Evolutionary conservation across 2,329 filamentous ascomycete species (phyloP).

Genomic region (Nakataea oryzae): DNA sequence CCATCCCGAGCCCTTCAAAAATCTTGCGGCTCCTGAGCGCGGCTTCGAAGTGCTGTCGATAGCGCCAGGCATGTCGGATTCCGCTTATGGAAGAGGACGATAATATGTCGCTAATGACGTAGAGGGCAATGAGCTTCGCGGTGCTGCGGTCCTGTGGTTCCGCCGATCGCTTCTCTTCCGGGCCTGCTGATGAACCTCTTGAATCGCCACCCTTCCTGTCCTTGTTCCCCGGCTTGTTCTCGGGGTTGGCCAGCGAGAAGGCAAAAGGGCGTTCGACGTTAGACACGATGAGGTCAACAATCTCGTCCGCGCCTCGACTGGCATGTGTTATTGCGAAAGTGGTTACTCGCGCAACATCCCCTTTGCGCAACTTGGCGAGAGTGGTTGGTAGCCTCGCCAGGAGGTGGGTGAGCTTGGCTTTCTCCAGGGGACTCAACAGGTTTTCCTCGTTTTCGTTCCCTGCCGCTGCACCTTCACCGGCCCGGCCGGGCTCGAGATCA

Average conservation of each 20-base stretch:
- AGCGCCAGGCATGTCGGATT: slow-evolving; percentile 79
- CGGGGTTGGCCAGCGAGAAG: slow-evolving; percentile 59
- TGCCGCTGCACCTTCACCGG: slow-evolving; percentile 20
- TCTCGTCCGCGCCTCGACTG: slow-evolving; percentile 74
- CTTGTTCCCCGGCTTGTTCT: slow-evolving; percentile 28
- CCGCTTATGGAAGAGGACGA: slow-evolving; percentile 67
- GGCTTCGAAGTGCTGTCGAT: slow-evolving; percentile 67
- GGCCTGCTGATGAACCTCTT: slow-evolving; percentile 22
- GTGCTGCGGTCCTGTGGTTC: slow-evolving; percentile 53
- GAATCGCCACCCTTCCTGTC: slow-evolving; percentile 26
- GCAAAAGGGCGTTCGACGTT: slow-evolving; percentile 74
- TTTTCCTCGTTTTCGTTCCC: slow-evolving; percentile 33
- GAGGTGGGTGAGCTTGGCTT: slow-evolving; percentile 74
- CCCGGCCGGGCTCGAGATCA: slow-evolving; percentile 44
- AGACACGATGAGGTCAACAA: slow-evolving; percentile 76
- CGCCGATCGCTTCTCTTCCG: slow-evolving; percentile 29
- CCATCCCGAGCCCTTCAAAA: slow-evolving; percentile 65
- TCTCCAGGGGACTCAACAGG: slow-evolving; percentile 73
- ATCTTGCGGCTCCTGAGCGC: slow-evolving; percentile 57
- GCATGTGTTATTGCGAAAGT: slow-evolving; percentile 85
- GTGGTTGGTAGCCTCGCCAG: slow-evolving; percentile 73
- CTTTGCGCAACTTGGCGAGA: slow-evolving; percentile 64
- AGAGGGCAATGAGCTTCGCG: slow-evolving; percentile 70
- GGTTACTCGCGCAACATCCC: slow-evolving; percentile 77
- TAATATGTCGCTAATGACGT: slow-evolving; percentile 67